These are phyloP conservation scores for Alternaria consortialis DNA, from an alignment of 2,329 filamentous ascomycete genomes.

Conservation along the genomic window DNA sequence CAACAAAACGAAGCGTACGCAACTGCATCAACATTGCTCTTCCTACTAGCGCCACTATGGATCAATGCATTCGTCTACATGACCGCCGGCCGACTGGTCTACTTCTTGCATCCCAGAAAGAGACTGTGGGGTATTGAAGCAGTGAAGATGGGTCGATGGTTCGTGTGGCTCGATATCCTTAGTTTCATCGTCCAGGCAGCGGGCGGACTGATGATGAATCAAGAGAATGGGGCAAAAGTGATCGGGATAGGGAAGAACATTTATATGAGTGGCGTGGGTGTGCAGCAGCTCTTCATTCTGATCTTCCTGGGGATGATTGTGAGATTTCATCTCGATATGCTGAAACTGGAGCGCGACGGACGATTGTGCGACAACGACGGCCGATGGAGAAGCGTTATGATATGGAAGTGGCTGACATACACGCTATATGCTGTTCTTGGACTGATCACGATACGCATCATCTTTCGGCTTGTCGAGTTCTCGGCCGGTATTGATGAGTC, in stretches of 20 bases:
- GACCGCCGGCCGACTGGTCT: slow-evolving; percentile 51
- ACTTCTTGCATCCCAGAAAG: slow-evolving; percentile 49
- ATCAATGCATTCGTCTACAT: slow-evolving; percentile 59
- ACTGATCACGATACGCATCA: slow-evolving; percentile 63
- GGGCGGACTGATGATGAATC: not conserved
- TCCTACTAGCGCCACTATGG: slow-evolving; percentile 39
- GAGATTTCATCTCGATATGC: not conserved
- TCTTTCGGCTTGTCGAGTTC: slow-evolving; percentile 69
- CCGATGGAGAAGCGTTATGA: not conserved
- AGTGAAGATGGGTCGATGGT: slow-evolving; percentile 32
- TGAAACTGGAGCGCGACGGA: not conserved
- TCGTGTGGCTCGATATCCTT: not conserved
- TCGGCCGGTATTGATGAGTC: slow-evolving; percentile 54
- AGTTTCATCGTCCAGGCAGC: not conserved
- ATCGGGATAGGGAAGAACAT: not conserved
- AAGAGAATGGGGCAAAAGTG: not conserved
- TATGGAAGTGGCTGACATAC: slow-evolving; percentile 45
- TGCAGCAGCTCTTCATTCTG: not conserved
- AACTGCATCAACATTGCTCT: not conserved
- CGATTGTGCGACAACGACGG: accelerated
- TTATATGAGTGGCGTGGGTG: not conserved
- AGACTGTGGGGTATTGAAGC: slow-evolving; percentile 50
- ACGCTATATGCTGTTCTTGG: slow-evolving; percentile 53
- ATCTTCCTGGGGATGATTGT: not conserved
- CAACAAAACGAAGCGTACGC: not conserved